phyloP scores from a whole-genome alignment of 495 filamentous ascomycete genomes.

The Penicillium verhagenii region DNA sequence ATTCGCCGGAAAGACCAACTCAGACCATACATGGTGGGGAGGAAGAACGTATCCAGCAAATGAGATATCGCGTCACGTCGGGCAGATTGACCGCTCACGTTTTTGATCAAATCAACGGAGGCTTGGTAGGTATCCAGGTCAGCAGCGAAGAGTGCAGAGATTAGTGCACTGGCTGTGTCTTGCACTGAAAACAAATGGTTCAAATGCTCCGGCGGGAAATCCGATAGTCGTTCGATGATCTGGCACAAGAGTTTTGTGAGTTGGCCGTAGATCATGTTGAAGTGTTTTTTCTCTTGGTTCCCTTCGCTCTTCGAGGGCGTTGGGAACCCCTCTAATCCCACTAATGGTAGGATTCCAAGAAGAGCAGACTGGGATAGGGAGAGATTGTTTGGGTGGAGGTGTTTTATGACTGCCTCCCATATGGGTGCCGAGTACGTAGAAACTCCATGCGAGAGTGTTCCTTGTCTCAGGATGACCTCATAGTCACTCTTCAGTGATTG shows the following conservation, averaged over 20 bases:
- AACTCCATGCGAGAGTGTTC: conserved; percentile 63
- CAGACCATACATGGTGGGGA: conserved; percentile 57
- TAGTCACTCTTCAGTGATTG: conserved; percentile 70
- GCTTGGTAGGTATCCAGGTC: conserved; percentile 70
- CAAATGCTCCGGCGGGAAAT: conserved; percentile 66
- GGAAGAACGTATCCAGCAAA: conserved; percentile 63
- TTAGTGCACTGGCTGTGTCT: conserved; percentile 62
- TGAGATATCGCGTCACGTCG: conserved; percentile 73
- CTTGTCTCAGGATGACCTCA: conserved; percentile 57
- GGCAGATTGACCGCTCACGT: conserved; percentile 65
- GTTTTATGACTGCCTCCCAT: conserved; percentile 73
- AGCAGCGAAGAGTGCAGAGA: conserved; percentile 67
- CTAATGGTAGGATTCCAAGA: conserved; percentile 64
- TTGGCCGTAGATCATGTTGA: conserved; percentile 70
- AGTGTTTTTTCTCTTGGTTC: conserved; percentile 57
- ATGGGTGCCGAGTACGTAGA: conserved; percentile 63
- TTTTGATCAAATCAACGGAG: conserved; percentile 76
- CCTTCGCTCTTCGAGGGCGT: conserved; percentile 47
- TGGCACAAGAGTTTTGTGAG: conserved; percentile 66
- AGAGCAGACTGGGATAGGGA: conserved; percentile 68
- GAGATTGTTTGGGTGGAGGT: conserved; percentile 61
- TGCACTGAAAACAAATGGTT: conserved; percentile 61
- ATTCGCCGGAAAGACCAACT: conserved; percentile 61
- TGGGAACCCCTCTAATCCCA: conserved; percentile 70
- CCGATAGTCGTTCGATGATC: conserved; percentile 71